Conservation (phyloP, 1,284 basidiomycete genomes). For the Trichosporon faecale region DNA sequence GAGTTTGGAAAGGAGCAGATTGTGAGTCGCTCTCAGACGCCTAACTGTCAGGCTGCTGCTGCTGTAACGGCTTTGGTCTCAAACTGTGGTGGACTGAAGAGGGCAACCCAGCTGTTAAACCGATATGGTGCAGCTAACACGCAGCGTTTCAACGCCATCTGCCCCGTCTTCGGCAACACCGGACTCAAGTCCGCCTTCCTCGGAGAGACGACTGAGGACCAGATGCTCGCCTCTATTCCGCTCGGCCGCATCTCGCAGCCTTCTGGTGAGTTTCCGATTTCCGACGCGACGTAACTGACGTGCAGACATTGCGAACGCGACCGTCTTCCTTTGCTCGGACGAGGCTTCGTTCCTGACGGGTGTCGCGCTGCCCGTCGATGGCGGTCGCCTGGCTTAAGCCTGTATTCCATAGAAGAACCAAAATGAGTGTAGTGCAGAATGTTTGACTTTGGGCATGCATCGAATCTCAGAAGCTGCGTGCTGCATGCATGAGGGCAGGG, state of each 20-base stretch:
- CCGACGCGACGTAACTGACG: conserved; percentile 15
- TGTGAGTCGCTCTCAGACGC: background rate
- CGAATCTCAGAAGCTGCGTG: background rate
- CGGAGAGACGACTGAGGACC: conserved; percentile 23
- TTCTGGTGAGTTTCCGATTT: conserved; percentile 13
- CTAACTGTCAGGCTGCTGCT: background rate
- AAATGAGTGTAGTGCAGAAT: background rate
- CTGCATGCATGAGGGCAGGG: background rate
- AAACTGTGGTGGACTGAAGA: background rate
- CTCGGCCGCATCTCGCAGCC: conserved; percentile 25
- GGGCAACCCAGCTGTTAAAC: background rate
- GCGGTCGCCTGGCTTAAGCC: conserved; percentile 21
- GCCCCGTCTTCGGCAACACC: conserved; percentile 24
- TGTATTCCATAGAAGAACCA: background rate
- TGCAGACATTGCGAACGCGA: conserved; percentile 29
- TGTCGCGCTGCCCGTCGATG: conserved; percentile 25
- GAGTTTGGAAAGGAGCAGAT: conserved; percentile 25
- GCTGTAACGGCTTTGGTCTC: background rate
- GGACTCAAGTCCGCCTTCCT: conserved; percentile 23
- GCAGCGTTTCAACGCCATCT: conserved; percentile 26
- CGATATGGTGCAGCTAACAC: background rate
- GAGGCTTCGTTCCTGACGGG: conserved; percentile 30
- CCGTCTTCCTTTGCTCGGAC: conserved; percentile 27
- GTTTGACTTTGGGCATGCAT: background rate
- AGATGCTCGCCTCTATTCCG: conserved; percentile 21